Percentiles rank a stretch among this genome's conserved stretches.
phyloP scores from a whole-genome alignment of 805 yeast genomes.

The Priceomyces castillae region DNA sequence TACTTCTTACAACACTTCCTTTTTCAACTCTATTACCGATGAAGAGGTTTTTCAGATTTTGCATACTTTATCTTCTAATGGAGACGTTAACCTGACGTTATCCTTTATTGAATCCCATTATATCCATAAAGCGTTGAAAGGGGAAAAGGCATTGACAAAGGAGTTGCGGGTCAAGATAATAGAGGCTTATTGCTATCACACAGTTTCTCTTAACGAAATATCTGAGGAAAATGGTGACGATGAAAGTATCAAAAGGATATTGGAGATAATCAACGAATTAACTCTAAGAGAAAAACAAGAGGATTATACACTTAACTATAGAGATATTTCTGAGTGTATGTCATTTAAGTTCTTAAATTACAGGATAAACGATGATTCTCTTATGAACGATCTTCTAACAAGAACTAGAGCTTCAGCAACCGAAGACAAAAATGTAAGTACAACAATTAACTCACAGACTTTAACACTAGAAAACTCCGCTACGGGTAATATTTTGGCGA shows the following conservation, averaged over 20 bases:
- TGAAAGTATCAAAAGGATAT: slow-evolving; percentile 24
- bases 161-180: slow-evolving; percentile 32
- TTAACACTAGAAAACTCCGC: slow-evolving; percentile 22
- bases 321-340: slow-evolving; percentile 29
- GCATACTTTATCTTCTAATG: slow-evolving; percentile 30
- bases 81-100: slow-evolving; percentile 37
- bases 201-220: slow-evolving; percentile 6
- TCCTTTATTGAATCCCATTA: slow-evolving; percentile 35
- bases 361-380: slow-evolving; percentile 23
- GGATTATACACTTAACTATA: slow-evolving; percentile 15
- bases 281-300: slow-evolving; percentile 13
- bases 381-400: slow-evolving; percentile 15
- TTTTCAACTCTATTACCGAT: slow-evolving; percentile 21
- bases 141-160: slow-evolving; percentile 32
- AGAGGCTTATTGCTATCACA: slow-evolving; percentile 33
- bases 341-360: slow-evolving; percentile 27
- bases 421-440: slow-evolving; percentile 11
- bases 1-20: not conserved
- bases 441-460: slow-evolving; percentile 13
- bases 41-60: slow-evolving; percentile 24
- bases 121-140: slow-evolving; percentile 28
- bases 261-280: slow-evolving; percentile 32
- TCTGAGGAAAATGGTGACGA: slow-evolving; percentile 16
- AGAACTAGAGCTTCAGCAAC: slow-evolving; percentile 7
- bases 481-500: slow-evolving; percentile 34